Evolutionary conservation across 495 filamentous ascomycete species (phyloP).

Genomic region (Acidiella bohemica): DNA sequence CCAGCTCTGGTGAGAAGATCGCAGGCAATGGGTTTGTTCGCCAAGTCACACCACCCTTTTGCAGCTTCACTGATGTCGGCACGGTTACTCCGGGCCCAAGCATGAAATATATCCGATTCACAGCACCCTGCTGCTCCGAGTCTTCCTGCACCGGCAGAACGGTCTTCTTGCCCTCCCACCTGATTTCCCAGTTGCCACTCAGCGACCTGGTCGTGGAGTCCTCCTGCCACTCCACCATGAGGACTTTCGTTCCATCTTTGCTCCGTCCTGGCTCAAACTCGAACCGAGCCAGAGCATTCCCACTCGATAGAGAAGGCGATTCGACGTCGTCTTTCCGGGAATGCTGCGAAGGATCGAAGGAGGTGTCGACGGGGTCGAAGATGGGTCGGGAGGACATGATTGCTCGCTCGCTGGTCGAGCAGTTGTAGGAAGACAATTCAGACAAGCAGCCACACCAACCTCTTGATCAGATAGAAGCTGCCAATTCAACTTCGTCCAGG

Average conservation of each 20-base stretch:
- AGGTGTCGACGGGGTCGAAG: slow-evolving; percentile 28
- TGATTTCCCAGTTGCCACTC: slow-evolving; percentile 52
- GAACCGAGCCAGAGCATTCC: slow-evolving; percentile 57
- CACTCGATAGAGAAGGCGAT: slow-evolving; percentile 27
- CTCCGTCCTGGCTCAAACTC: slow-evolving; percentile 66
- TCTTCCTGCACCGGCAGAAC: slow-evolving; percentile 47
- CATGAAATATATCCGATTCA: slow-evolving; percentile 60
- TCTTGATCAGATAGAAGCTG: too few species aligned
- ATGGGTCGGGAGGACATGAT: slow-evolving; percentile 23
- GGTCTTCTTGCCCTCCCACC: slow-evolving; percentile 59
- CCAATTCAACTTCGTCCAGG: too few species aligned
- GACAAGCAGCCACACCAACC: too few species aligned
- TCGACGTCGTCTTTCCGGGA: slow-evolving; percentile 27
- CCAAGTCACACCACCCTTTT: slow-evolving; percentile 23
- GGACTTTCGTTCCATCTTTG: slow-evolving; percentile 70
- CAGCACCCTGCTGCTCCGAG: not conserved
- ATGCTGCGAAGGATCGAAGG: slow-evolving; percentile 13
- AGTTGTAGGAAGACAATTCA: too few species aligned
- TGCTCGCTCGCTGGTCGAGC: too few species aligned
- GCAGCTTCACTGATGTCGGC: slow-evolving; percentile 53
- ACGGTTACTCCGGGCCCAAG: slow-evolving; percentile 52
- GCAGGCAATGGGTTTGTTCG: slow-evolving; percentile 63
- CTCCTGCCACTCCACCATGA: slow-evolving; percentile 76
- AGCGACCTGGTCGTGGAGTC: slow-evolving; percentile 31
- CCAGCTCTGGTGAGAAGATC: slow-evolving; percentile 62